phyloP scores from a whole-genome alignment of 345 rosid species.

The Microthlaspi erraticum region DNA sequence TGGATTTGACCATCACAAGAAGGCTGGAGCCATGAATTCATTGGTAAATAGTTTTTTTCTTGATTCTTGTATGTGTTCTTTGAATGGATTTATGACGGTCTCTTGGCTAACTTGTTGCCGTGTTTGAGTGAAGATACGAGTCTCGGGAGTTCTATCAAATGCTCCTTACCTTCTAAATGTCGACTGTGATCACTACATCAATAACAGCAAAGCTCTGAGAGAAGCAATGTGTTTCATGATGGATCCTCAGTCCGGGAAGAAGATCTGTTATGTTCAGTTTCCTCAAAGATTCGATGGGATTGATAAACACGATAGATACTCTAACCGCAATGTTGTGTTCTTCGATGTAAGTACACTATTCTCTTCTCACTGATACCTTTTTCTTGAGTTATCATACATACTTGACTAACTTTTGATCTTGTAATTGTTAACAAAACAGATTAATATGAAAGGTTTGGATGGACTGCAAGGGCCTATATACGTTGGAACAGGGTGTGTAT shows the following conservation, averaged over 20 bases:
- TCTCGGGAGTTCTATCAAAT: constrained; percentile 74
- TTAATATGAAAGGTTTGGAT: constrained; percentile 95
- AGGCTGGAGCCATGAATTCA: constrained; percentile 95
- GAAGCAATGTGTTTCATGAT: constrained; percentile 93
- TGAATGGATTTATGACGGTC: background rate
- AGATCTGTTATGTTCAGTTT: constrained; percentile 79
- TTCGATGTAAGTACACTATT: constrained; percentile 64
- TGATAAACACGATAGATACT: constrained; percentile 75
- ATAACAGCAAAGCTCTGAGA: constrained; percentile 81
- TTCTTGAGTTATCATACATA: background rate
- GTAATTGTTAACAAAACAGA: constrained; percentile 50
- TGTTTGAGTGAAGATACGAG: constrained; percentile 57
- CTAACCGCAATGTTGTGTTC: constrained; percentile 82
- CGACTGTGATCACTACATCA: constrained; percentile 86
- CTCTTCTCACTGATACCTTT: background rate
- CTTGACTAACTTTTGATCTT: constrained; percentile 17
- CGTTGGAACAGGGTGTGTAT: constrained; percentile 94
- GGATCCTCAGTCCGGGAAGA: constrained; percentile 82
- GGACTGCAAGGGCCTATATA: constrained; percentile 95
- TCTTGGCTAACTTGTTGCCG: constrained; percentile 13
- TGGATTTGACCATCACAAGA: constrained; percentile 90
- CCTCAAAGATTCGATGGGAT: constrained; percentile 92
- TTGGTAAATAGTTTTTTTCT: constrained; percentile 52
- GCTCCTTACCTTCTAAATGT: constrained; percentile 83
- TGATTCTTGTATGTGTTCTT: background rate